These are phyloP conservation scores for Mallotus japonicus DNA, from an alignment of 441 rosid species.

Conservation along the genomic window DNA sequence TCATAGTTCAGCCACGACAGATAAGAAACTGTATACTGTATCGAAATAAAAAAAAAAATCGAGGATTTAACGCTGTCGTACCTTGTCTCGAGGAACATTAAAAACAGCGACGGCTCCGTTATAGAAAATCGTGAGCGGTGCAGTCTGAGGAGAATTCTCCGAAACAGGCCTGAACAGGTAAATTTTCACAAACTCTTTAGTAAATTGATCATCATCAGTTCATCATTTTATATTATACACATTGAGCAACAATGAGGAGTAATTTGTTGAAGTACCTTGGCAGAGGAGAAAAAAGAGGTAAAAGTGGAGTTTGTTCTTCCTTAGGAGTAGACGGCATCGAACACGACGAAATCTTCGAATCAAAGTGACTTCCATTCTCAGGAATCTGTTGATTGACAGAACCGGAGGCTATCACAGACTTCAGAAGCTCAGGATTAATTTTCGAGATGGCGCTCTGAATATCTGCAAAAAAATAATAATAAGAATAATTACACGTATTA, in stretches of 20 bases:
- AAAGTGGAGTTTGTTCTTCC: conserved; percentile 28
- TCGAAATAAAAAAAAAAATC: background rate
- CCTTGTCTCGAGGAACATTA: conserved; percentile 60
- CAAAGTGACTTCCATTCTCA: conserved; percentile 16
- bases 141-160: conserved; percentile 33
- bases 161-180: conserved; percentile 20
- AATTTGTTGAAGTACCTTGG: conserved; percentile 32
- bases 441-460: conserved; percentile 80
- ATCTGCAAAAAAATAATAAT: conserved; percentile 41
- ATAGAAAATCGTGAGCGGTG: conserved; percentile 88
- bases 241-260: no score
- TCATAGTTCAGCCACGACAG: background rate
- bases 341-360: conserved; percentile 32
- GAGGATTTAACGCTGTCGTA: background rate
- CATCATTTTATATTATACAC: background rate
- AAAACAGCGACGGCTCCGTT: conserved; percentile 71
- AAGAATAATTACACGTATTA: background rate
- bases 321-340: conserved; percentile 38
- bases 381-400: conserved; percentile 10
- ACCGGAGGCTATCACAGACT: conserved; percentile 59
- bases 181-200: background rate
- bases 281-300: conserved; percentile 39
- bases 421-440: conserved; percentile 72
- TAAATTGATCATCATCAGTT: background rate
- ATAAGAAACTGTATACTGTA: background rate